These are phyloP conservation scores for Pisolithus microcarpus DNA, from an alignment of 768 basidiomycete genomes.

Conservation along the genomic window DNA sequence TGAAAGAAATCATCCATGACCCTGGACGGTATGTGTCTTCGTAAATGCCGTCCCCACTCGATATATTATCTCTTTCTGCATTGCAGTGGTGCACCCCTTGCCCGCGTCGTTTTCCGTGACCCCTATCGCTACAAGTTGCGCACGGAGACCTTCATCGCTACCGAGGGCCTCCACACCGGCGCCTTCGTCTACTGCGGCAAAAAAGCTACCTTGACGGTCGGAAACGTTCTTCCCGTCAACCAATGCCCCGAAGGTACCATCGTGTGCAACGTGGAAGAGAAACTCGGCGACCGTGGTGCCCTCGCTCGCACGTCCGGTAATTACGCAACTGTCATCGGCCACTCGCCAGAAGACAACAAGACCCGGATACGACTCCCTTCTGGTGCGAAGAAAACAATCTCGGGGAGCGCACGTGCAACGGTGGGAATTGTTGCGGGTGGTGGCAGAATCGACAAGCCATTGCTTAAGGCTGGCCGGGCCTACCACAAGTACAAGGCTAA, in stretches of 20 bases:
- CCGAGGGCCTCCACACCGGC: conserved; percentile 97
- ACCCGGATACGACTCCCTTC: conserved; percentile 90
- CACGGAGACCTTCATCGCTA: conserved; percentile 96
- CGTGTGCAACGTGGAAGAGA: conserved; percentile 99
- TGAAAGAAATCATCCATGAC: conserved; percentile 99
- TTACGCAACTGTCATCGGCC: conserved; percentile 98
- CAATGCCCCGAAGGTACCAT: conserved; percentile 99
- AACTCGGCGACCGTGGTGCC: conserved; percentile 93
- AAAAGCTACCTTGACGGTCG: conserved; percentile 91
- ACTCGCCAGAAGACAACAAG: conserved; percentile 91
- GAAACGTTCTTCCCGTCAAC: conserved; percentile 92
- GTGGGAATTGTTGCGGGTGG: conserved; percentile 98
- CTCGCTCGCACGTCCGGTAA: conserved; percentile 97
- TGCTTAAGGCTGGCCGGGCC: conserved; percentile 97
- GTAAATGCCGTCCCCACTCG: not conserved
- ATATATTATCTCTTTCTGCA: not conserved
- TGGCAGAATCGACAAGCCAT: conserved; percentile 98
- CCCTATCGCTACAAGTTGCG: conserved; percentile 99
- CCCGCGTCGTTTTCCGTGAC: conserved; percentile 98
- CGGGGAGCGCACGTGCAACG: conserved; percentile 78
- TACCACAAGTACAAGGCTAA: conserved; percentile 97
- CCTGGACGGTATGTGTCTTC: conserved; percentile 76
- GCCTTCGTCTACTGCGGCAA: conserved; percentile 99
- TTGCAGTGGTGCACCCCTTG: conserved; percentile 90
- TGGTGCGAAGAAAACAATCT: conserved; percentile 94